Evolutionary conservation across 148 eudicot species (phyloP), one percentile per base, ranked within the genome.

Genomic region (Silene latifolia): DNA sequence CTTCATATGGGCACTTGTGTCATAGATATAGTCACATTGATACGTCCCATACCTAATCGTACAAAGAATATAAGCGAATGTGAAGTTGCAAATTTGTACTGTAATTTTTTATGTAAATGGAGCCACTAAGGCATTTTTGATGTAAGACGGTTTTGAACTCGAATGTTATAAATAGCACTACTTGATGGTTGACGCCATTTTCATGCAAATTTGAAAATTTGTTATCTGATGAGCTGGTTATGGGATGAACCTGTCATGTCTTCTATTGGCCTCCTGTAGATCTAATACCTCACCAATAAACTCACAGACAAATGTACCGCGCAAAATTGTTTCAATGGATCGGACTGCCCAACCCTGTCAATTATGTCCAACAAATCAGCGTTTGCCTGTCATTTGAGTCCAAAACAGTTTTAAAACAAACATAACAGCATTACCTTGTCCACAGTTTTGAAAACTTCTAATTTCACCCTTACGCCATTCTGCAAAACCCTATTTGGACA

Each of bases 331-430:
- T 83, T 95, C 94, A 69, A 84, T 62, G n/a, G 93, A 86, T 85
- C 96, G 89, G 47, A 92, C 91, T 69, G 87, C 96, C 99, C 99
- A 95, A 76, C 97, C 98, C 99, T 95, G 86, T 60, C 64, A 77
- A 70, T 67, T 79, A 72, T 69, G 65, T 51, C 42, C 53, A 7
- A 81, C 51, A 72, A 18, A 25, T 78, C 54, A 77, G 63, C 27
- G 23, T 59, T 77, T 13, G 27, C 21, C 63, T 64, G 47, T 68
- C 15, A 21, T 14, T 13, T 66, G 25, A 46, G 25, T 74, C 57
- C 29, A 63, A 27, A 9, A 47, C 58, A 29, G 47, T 46, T n/a
- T 56, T 13, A 54, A 23, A 23, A 51, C 15, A 11, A 13, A 3
- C 13, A 1, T 1, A 48, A 21, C n/a, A 27, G 64, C 8, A 18